phyloP scores from a whole-genome alignment of 257 asterid species.

The Capsicum baccatum region DNA sequence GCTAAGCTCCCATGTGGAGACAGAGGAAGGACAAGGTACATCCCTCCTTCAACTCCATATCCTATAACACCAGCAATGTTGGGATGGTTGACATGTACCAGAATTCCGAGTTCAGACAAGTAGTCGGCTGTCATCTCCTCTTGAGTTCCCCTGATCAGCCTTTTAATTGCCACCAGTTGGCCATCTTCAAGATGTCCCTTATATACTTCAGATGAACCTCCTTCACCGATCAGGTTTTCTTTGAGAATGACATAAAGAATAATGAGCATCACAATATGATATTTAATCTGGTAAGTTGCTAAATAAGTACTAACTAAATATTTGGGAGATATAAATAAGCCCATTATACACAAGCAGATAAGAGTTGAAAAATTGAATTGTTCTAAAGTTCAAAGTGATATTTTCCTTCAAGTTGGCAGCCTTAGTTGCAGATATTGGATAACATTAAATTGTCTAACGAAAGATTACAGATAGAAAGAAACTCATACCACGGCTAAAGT shows the following conservation, averaged over 20 bases:
- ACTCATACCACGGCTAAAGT: constrained; percentile 32
- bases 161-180: constrained; percentile 77
- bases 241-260: constrained; percentile 21
- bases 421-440: constrained; percentile 6
- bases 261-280: not conserved
- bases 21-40: constrained; percentile 97
- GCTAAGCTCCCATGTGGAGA: constrained; percentile 94
- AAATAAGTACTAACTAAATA: not conserved
- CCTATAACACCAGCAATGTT: constrained; percentile 87
- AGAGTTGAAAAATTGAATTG: constrained; percentile 8
- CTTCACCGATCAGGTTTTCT: constrained; percentile 89
- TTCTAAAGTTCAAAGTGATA: constrained; percentile 19
- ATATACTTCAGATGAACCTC: constrained; percentile 95
- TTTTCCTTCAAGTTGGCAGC: not conserved
- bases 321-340: not conserved
- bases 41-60: constrained; percentile 96
- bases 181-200: constrained; percentile 84
- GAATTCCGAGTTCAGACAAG: constrained; percentile 89
- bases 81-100: constrained; percentile 93
- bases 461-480: not conserved
- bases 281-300: not conserved
- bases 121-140: constrained; percentile 95
- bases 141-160: constrained; percentile 77
- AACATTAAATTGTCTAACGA: not conserved
- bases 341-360: not conserved